Base-by-base conservation (phyloP, 805 yeast genomes). In the Teunomyces panamensis region DNA sequence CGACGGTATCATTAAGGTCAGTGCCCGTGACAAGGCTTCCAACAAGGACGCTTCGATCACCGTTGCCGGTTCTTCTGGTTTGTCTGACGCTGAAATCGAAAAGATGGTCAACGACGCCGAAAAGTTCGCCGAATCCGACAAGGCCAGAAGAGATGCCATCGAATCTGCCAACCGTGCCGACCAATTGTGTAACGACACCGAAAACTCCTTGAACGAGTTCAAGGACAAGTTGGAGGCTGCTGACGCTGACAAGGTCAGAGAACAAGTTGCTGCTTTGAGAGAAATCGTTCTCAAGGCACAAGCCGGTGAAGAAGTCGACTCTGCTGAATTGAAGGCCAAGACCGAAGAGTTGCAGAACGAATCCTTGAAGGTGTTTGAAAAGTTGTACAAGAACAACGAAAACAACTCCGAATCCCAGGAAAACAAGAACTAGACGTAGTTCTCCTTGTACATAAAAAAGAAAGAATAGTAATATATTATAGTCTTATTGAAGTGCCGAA, bases 1-100 rank as follows among this genome's bases (percentile, higher is more conserved):
- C 56, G 97, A 90, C 74, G 97, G 97, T 64, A 91, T 90, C 69
- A 89, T 90, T 78, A 91, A 90, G 79, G 97, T 90, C 49, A 83
- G 89, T 69, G 97, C 97, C 47, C 84, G 85, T 63, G 97, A 90
- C 77, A 87, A 89, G 80, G 94, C 91, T 56, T 83, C 95, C 56
- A 88, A 86, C 78, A 90, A 90, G 81, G 91, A 87, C 59, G 90
- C 96, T 49, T 88, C 96, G 52, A 91, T 90, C 74, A 90, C 97
- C 44, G 97, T 90, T 56, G 96, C 96, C 57, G 97, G 96, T 58
- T 87, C 96, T 49, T 88, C 96, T 42, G 97, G 97, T 71, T 77
- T 90, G 68, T 84, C 91, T 56, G 94, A 89, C 64, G 67, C 86
- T 50, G 97, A 90, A 77, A 87, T 90, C 65, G 96, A 89, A 72